Percentiles rank a stretch among this genome's conserved stretches.
Conservation (phyloP, 2,329 filamentous ascomycete species). For the Hymenoscyphus occultus region DNA sequence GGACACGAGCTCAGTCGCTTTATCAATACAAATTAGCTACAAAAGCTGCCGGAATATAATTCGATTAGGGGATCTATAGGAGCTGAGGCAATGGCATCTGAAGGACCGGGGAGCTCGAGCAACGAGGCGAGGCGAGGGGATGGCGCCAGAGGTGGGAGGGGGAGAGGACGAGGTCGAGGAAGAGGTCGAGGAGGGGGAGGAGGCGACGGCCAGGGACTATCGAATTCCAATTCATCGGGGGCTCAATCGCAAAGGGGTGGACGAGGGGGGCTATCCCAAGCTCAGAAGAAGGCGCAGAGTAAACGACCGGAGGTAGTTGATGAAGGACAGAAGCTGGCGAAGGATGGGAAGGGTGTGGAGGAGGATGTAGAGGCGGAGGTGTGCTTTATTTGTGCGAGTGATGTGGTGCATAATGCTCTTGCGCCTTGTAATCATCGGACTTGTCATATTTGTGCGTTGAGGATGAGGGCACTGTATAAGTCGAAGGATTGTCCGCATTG, state of each 20-base stretch:
- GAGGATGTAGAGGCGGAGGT: slow-evolving; percentile 68
- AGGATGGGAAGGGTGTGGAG: slow-evolving; percentile 23
- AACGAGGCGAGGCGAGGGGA: slow-evolving; percentile 31
- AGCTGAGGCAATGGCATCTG: slow-evolving; percentile 23
- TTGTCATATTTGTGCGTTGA: slow-evolving; percentile 91
- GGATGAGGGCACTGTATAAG: slow-evolving; percentile 92
- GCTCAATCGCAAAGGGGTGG: slow-evolving; percentile 18
- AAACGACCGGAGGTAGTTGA: slow-evolving; percentile 4
- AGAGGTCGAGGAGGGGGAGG: slow-evolving; percentile 30
- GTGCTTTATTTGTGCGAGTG: slow-evolving; percentile 96
- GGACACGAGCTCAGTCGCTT: background rate
- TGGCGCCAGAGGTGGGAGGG: slow-evolving; percentile 39
- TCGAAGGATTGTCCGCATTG: slow-evolving; percentile 97
- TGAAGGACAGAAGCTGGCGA: slow-evolving; percentile 5
- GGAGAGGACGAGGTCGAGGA: slow-evolving; percentile 40
- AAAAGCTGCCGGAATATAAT: background rate
- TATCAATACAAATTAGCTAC: background rate
- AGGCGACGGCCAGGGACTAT: background rate
- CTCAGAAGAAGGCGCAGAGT: slow-evolving; percentile 10
- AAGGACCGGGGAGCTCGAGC: slow-evolving; percentile 30
- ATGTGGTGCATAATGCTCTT: slow-evolving; percentile 81
- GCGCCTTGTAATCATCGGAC: slow-evolving; percentile 95
- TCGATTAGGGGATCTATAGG: background rate
- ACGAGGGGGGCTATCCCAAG: slow-evolving; percentile 13
- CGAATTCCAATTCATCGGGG: slow-evolving; percentile 6